Conservation (phyloP, 176 grass and related monocot genomes). For the Stipa capillata region DNA sequence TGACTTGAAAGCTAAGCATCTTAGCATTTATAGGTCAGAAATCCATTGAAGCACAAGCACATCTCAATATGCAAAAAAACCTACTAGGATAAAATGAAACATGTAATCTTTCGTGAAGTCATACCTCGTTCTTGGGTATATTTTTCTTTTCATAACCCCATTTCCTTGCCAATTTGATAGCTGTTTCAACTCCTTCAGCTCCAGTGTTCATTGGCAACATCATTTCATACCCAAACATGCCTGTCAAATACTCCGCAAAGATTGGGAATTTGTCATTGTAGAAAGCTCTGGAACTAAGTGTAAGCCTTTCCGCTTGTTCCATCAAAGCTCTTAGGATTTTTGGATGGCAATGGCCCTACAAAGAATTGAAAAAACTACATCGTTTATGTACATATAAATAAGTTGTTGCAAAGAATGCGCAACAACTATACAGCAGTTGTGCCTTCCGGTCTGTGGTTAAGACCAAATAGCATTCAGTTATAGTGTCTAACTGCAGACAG, state of each 20-base stretch:
- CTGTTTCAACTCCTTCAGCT: constrained; percentile 95
- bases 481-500: background rate
- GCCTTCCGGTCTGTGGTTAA: background rate
- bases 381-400: background rate
- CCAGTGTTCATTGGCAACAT: constrained; percentile 98
- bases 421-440: background rate
- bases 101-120: background rate
- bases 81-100: constrained; percentile 10
- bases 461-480: background rate
- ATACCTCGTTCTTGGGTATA: constrained; percentile 77
- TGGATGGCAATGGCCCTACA: constrained; percentile 88
- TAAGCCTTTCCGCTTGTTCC: constrained; percentile 76
- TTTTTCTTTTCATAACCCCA: constrained; percentile 97
- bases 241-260: constrained; percentile 66
- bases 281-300: constrained; percentile 97
- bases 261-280: constrained; percentile 90
- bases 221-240: constrained; percentile 96
- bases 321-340: constrained; percentile 75
- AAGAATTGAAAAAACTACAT: background rate
- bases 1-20: background rate
- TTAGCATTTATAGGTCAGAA: background rate
- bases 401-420: background rate
- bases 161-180: constrained; percentile 89
- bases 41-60: background rate
- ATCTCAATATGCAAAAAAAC: background rate